Evolutionary conservation across 176 grass and related monocot genomes (phyloP).

Genomic region (Hsuehochloa calcarea): DNA sequence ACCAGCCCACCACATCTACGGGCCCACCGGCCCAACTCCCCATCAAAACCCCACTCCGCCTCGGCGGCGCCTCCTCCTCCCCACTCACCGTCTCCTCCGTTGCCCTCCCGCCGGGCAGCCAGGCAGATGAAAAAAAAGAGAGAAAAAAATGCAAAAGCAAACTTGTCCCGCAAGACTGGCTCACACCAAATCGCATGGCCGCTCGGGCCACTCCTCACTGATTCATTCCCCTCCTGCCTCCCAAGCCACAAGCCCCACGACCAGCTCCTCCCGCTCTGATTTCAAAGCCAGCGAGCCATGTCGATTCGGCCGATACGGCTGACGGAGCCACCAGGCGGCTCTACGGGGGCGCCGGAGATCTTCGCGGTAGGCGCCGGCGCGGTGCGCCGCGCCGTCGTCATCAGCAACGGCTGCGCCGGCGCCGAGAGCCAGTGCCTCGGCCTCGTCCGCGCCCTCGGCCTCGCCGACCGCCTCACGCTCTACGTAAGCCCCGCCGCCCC

Average conservation of each 20-base stretch:
- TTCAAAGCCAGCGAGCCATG: background rate
- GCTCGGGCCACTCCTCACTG: background rate
- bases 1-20: background rate
- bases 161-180: constrained; percentile 28
- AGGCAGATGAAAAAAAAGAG: background rate
- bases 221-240: constrained; percentile 4
- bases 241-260: background rate
- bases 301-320: constrained; percentile 51
- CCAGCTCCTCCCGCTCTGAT: background rate
- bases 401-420: constrained; percentile 84
- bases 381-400: constrained; percentile 75
- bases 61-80: background rate
- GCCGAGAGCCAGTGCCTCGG: constrained; percentile 81
- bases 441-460: constrained; percentile 80
- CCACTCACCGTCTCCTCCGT: background rate
- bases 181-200: constrained; percentile 4
- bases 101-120: background rate
- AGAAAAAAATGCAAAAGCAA: background rate
- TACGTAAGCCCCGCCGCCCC: constrained; percentile 44
- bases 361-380: constrained; percentile 57
- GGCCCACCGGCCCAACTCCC: background rate
- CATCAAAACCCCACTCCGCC: background rate
- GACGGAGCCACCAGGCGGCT: constrained; percentile 51
- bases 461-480: constrained; percentile 61
- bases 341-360: constrained; percentile 55